Evolutionary conservation across 495 filamentous ascomycete species (phyloP), one percentile per base, ranked within the genome.

Genomic region (Pyrenopolyporus hunteri): DNA sequence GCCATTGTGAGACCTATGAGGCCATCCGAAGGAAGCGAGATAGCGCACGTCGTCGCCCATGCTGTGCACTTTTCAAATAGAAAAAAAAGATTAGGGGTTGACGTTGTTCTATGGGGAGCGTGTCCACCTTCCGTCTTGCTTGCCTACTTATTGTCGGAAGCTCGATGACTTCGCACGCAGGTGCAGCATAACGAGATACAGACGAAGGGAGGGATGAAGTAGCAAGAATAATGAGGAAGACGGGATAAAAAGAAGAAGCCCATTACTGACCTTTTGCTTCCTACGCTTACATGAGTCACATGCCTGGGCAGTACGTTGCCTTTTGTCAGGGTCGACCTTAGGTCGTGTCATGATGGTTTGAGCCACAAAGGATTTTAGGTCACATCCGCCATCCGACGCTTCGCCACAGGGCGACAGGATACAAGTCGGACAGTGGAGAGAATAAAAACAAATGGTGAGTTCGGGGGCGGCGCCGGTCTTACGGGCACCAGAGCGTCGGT

Each of bases 251-350:
- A 50, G 45, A 42, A n/a, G n/a, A n/a, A n/a, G n/a, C n/a, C n/a
- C n/a, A n/a, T n/a, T 44, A 74, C 82, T 74, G 59, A 85, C 84
- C 79, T 90, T 90, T 74, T 90, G 88, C 74, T 91, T 91, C 64
- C 89, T 82, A 49, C 86, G 79, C 76, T 91, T 92, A 77, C 89
- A 92, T 66, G 83, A 87, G 63, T 90, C 86, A 72, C 89, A 92
- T 31, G 89, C 89, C 53, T 83, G 82, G 32, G 84, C 84, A 57
- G 82, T 86, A 48, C 84, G 78, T 68, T 85, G 83, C 60, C 84
- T 79, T 71, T 86, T 84, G 63, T 86, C 84, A 57, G 83, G 82
- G 56, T 83, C 81, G 51, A 87, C 83, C 70, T 82, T 85, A 31
- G 83, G 83, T 65, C 84, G 81, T 68, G 81, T 85, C 83, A 85